Percentiles rank a stretch among this genome's conserved stretches.
These are phyloP conservation scores for Ramaria sp. DNA, from an alignment of 768 basidiomycete species.

Conservation along the genomic window DNA sequence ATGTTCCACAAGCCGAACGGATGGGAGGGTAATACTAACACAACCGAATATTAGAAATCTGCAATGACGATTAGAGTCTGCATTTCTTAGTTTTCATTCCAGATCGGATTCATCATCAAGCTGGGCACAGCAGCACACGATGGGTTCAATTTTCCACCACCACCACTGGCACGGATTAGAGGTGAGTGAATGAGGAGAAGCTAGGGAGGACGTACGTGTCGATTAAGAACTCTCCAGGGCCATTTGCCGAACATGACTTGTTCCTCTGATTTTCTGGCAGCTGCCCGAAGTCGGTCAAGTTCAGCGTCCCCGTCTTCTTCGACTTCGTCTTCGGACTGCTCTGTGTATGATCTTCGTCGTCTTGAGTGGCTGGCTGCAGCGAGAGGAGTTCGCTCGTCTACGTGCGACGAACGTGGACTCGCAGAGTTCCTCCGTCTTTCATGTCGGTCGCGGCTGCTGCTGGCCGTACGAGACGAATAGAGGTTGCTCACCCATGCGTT, in stretches of 20 bases:
- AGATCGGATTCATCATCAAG: constrained; percentile 43
- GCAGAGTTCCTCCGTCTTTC: not conserved
- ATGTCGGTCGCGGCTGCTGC: not conserved
- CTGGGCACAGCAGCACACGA: constrained; percentile 43
- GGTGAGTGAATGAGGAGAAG: not conserved
- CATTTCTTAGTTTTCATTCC: constrained; percentile 19
- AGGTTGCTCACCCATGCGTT: constrained; percentile 12
- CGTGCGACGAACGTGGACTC: not conserved
- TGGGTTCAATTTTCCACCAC: constrained; percentile 65
- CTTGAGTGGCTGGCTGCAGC: constrained; percentile 13
- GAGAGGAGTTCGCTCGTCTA: constrained; percentile 31
- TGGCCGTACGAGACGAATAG: not conserved
- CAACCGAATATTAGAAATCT: too few species aligned
- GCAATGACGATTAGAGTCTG: not conserved
- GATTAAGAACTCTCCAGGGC: constrained; percentile 60
- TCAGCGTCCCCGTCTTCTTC: constrained; percentile 16
- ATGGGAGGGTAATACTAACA: too few species aligned
- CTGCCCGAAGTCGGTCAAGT: constrained; percentile 23
- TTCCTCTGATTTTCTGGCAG: constrained; percentile 34
- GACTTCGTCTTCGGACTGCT: constrained; percentile 3
- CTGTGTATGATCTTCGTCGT: constrained; percentile 2
- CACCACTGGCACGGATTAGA: constrained; percentile 51
- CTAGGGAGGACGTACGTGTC: constrained; percentile 41
- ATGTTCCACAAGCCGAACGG: too few species aligned
- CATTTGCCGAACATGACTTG: constrained; percentile 52